Conservation (phyloP, 495 filamentous ascomycete species). For the Hypomontagnella submonticulosa region DNA sequence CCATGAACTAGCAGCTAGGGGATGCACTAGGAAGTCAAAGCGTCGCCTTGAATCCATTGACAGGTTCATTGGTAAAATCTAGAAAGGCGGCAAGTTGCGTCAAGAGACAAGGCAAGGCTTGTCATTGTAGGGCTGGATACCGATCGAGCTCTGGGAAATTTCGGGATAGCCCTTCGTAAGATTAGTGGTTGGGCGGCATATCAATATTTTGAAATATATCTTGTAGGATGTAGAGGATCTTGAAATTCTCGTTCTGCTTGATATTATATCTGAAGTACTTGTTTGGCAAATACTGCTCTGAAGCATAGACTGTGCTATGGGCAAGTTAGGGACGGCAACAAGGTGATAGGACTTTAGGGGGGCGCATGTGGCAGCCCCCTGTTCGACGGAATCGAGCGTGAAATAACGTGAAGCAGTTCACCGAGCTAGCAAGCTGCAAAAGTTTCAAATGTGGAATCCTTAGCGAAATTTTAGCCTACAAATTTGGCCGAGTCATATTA, state of each 20-base stretch:
- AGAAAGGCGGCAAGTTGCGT: slow-evolving; percentile 1
- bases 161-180: slow-evolving; percentile 4
- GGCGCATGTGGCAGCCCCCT: slow-evolving; percentile 13
- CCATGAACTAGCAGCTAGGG: slow-evolving; percentile 29
- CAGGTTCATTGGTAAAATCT: slow-evolving; percentile 3
- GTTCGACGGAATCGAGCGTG: not conserved
- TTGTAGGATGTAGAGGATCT: too few relatives aligned
- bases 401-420: slow-evolving; percentile 20
- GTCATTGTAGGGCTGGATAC: not conserved
- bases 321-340: too few relatives aligned
- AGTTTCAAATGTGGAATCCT: not conserved
- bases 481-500: not conserved
- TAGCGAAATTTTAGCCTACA: not conserved
- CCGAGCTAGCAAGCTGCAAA: not conserved
- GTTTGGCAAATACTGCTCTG: too few relatives aligned
- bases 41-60: slow-evolving; percentile 13
- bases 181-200: not conserved
- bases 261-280: too few relatives aligned
- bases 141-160: slow-evolving; percentile 10
- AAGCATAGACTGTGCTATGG: too few relatives aligned
- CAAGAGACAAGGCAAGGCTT: slow-evolving; percentile 2
- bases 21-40: slow-evolving; percentile 37
- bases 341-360: not conserved
- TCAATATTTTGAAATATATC: too few relatives aligned
- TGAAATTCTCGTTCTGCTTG: too few relatives aligned